Conservation (phyloP, 331 rosid species). For the Cydonia oblonga region DNA sequence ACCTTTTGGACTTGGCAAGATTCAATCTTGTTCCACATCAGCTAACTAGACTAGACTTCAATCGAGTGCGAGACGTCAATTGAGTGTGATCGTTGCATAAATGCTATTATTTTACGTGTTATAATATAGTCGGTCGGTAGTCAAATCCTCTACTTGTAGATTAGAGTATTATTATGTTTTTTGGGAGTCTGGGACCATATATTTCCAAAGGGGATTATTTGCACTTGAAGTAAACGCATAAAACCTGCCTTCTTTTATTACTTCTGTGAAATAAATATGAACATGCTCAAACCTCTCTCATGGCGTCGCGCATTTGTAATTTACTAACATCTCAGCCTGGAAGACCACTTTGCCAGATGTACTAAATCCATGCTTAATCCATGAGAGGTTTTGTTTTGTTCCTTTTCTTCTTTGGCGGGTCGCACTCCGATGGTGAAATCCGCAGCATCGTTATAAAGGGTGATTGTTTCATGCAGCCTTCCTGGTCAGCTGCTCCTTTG, state of each 20-base stretch:
- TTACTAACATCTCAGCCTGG: background rate
- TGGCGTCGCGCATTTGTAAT: background rate
- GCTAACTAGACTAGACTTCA: too few species aligned
- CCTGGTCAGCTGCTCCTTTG: constrained; percentile 58
- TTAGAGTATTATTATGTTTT: too few species aligned
- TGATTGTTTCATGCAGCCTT: constrained; percentile 25
- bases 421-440: background rate
- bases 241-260: background rate
- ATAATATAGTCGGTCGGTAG: too few species aligned
- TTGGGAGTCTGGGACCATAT: too few species aligned
- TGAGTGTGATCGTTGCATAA: too few species aligned
- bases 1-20: background rate
- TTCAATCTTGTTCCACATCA: too few species aligned
- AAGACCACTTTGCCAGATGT: background rate
- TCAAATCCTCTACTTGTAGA: too few species aligned
- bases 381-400: constrained; percentile 3
- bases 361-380: background rate
- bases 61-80: too few species aligned
- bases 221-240: background rate
- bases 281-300: background rate
- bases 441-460: background rate
- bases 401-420: background rate
- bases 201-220: background rate
- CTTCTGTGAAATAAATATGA: background rate
- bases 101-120: too few species aligned